Percentiles rank a stretch among this genome's conserved stretches.
These are phyloP conservation scores for Coniochaeta pulveracea DNA, from an alignment of 2,329 filamentous ascomycete species.

Conservation along the genomic window DNA sequence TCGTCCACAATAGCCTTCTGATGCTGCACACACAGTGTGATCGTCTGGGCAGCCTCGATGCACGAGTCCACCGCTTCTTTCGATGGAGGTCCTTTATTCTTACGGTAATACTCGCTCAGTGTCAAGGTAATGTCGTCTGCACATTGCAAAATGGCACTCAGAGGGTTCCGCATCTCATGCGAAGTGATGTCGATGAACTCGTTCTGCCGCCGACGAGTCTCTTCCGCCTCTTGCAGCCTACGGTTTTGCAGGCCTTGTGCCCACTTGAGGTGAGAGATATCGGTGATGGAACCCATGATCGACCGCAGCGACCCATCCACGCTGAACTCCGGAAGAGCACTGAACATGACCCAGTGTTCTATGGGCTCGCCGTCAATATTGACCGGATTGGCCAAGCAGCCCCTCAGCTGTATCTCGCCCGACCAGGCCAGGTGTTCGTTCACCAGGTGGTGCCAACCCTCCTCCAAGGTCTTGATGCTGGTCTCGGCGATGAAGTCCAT, in stretches of 20 bases:
- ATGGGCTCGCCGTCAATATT: slow-evolving; percentile 25
- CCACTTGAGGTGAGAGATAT: slow-evolving; percentile 32
- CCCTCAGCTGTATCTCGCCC: slow-evolving; percentile 29
- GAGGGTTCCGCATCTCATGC: slow-evolving; percentile 41
- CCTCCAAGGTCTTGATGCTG: slow-evolving; percentile 18
- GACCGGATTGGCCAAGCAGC: slow-evolving; percentile 15
- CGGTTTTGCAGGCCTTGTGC: slow-evolving; percentile 25
- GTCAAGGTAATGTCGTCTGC: slow-evolving; percentile 36
- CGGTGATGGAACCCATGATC: slow-evolving; percentile 28
- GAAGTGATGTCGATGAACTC: slow-evolving; percentile 41
- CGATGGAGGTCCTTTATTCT: slow-evolving; percentile 13
- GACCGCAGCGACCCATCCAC: slow-evolving; percentile 21
- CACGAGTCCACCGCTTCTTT: slow-evolving; percentile 29
- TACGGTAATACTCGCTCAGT: slow-evolving; percentile 9
- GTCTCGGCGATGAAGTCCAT: slow-evolving; percentile 25
- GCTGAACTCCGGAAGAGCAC: slow-evolving; percentile 20
- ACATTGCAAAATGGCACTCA: slow-evolving; percentile 44
- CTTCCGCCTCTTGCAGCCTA: slow-evolving; percentile 23
- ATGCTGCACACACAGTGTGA: slow-evolving; percentile 43
- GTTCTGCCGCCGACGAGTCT: slow-evolving; percentile 36
- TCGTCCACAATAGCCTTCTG: slow-evolving; percentile 41
- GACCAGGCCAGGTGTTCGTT: slow-evolving; percentile 22
- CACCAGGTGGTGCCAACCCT: slow-evolving; percentile 25
- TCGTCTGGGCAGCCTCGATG: slow-evolving; percentile 44
- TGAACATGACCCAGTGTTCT: slow-evolving; percentile 30